phyloP scores from a whole-genome alignment of 148 eudicot genomes.

The Amaranthus palmeri region DNA sequence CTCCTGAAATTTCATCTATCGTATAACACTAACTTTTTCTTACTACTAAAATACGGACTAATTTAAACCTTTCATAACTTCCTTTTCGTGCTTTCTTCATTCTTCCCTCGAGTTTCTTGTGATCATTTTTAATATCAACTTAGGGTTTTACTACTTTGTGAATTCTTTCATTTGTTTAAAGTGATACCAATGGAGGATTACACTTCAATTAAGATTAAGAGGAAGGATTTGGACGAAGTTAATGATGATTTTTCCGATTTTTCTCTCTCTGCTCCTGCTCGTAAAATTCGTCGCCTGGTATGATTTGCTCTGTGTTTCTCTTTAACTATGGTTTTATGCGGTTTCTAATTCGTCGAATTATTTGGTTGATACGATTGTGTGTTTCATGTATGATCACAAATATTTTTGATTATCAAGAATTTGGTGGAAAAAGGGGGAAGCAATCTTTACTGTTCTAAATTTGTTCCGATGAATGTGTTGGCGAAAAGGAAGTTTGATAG shows the following conservation, averaged over 20 bases:
- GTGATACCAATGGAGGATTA: constrained; percentile 28
- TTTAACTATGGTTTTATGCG: not conserved
- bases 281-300: constrained; percentile 81
- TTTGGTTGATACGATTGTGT: no score
- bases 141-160: not conserved
- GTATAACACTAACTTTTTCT: not conserved
- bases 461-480: no score
- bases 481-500: no score
- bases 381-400: no score
- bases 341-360: no score
- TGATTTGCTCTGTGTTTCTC: constrained; percentile 4
- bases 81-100: not conserved
- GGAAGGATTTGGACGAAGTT: constrained; percentile 60
- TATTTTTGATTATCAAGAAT: no score
- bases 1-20: not conserved
- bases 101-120: not conserved
- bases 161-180: not conserved
- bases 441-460: no score
- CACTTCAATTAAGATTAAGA: constrained; percentile 39
- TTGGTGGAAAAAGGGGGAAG: no score
- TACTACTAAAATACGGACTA: no score
- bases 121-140: not conserved
- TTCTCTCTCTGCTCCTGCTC: constrained; percentile 73
- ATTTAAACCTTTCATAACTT: not conserved
- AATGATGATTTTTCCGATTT: constrained; percentile 77